Evolutionary conservation across 768 basidiomycete genomes (phyloP).

Genomic region (Infundibulicybe gibba): DNA sequence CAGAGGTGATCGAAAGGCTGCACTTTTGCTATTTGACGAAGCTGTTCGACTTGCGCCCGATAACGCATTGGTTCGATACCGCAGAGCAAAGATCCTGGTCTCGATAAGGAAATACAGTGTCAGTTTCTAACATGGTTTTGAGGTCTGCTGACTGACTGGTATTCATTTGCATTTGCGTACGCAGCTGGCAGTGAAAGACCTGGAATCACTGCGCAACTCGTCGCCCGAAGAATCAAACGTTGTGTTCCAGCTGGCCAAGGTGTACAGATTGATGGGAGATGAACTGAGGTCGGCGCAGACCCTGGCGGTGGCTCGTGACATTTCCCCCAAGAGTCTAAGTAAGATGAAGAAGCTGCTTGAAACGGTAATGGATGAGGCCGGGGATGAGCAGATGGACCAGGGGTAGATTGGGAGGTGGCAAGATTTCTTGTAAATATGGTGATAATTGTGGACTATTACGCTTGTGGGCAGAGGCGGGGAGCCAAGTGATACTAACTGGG

Average conservation of each 20-base stretch:
- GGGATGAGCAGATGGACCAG: slow-evolving; percentile 73
- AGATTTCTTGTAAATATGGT: slow-evolving; percentile 29
- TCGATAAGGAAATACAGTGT: slow-evolving; percentile 82
- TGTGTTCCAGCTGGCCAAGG: slow-evolving; percentile 91
- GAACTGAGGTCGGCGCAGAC: slow-evolving; percentile 76
- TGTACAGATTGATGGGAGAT: slow-evolving; percentile 81
- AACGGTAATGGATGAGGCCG: slow-evolving; percentile 58
- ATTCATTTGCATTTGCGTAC: slow-evolving; percentile 8
- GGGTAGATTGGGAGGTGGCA: slow-evolving; percentile 41
- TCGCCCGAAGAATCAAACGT: slow-evolving; percentile 97
- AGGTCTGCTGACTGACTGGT: slow-evolving; percentile 6
- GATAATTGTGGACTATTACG: too few species aligned
- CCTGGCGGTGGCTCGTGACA: slow-evolving; percentile 88
- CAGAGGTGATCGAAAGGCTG: slow-evolving; percentile 71
- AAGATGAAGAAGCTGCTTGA: slow-evolving; percentile 81
- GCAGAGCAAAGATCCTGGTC: slow-evolving; percentile 88
- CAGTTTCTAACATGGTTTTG: slow-evolving; percentile 27
- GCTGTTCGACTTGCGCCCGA: slow-evolving; percentile 79
- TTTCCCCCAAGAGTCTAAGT: slow-evolving; percentile 85
- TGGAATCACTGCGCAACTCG: slow-evolving; percentile 73
- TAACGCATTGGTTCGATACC: slow-evolving; percentile 92
- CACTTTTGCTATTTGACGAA: slow-evolving; percentile 76
- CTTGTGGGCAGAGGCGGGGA: slow-evolving; percentile 5
- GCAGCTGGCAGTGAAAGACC: slow-evolving; percentile 78
- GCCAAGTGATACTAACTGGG: slow-evolving; percentile 7